Base-by-base conservation (phyloP, 306 rosid genomes). In the Canavalia gladiata region DNA sequence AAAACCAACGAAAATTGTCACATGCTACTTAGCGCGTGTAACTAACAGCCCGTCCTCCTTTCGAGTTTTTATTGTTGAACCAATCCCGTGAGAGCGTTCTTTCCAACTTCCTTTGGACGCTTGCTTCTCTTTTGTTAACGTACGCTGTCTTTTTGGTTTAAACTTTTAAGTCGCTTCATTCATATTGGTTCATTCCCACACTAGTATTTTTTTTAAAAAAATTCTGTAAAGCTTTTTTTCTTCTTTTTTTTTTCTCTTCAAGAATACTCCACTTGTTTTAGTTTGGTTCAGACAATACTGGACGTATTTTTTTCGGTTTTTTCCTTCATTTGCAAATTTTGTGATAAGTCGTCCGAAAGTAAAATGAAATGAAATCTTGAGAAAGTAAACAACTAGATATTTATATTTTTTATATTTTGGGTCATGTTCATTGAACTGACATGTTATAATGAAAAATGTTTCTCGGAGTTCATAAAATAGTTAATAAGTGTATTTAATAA, bases 131-230 rank as follows among this genome's bases (percentile, higher is more conserved):
- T 37, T 33, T 34, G 1, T 33, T 43, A 3, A 5, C 39, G 37
- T 10, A 33, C 50, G 56, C 50, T 55, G 73, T 50, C 54, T 29
- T 50, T 50, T 60, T 67, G 45, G 33, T 66, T 75, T 60, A 51
- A 76, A 30, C 75, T 47, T 67, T 42, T 47, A n/a, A 47, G 79
- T 71, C 41, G 77, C 82, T 63, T 71, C 67, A 12, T 39, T 80
- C 47, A 30, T 39, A 54, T 75, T 78, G 75, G 83, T 72, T 77
- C 71, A 68, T 85, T 52, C 76, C 75, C 81, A 7, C 81, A 58
- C 30, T 62, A 63, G 60, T 30, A 13, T 62, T 51, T 78, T 68
- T 35, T 41, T 45, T 2, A 60, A 18, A 18, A 18, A 18, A 18
- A 18, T 18, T 18, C 25, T 18, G 25, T 18, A 18, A 18, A 18